A percentile compares a stretch with the other conserved stretches of the same genome.
phyloP scores from a whole-genome alignment of 1,139 yeast species.

The Saccharomyces pastorianus region DNA sequence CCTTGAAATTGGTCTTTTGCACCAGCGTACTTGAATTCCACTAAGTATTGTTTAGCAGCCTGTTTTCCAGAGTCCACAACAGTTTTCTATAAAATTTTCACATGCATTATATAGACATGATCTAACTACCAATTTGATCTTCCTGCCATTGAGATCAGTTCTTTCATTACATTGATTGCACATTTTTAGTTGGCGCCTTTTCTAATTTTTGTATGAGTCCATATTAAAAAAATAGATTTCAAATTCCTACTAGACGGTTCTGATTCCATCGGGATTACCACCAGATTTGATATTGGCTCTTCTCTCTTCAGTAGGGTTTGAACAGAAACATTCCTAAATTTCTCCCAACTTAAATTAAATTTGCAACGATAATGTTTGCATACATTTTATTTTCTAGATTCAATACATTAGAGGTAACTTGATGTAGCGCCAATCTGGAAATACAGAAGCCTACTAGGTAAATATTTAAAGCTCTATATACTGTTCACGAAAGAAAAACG shows the following conservation, averaged over 20 bases:
- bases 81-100: constrained; percentile 47
- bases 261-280: background rate
- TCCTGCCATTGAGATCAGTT: constrained; percentile 74
- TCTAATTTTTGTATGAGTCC: background rate
- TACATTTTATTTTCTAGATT: background rate
- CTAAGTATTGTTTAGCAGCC: background rate
- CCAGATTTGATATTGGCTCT: background rate
- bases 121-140: constrained; percentile 82
- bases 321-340: background rate
- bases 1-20: background rate
- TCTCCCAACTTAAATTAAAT: background rate
- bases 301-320: background rate
- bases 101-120: constrained; percentile 85
- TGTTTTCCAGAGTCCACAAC: background rate
- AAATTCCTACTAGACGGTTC: background rate
- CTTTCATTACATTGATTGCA: background rate
- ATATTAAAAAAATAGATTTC: background rate
- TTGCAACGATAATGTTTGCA: background rate
- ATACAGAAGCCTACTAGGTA: background rate
- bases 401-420: background rate
- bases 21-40: background rate
- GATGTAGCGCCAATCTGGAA: background rate
- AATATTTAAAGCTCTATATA: background rate
- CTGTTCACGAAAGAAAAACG: background rate
- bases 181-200: background rate